Percentiles rank a stretch among this genome's conserved stretches.
Evolutionary conservation across 2,329 filamentous ascomycete species (phyloP).

Genomic region (Colletotrichum lindemuthianum): DNA sequence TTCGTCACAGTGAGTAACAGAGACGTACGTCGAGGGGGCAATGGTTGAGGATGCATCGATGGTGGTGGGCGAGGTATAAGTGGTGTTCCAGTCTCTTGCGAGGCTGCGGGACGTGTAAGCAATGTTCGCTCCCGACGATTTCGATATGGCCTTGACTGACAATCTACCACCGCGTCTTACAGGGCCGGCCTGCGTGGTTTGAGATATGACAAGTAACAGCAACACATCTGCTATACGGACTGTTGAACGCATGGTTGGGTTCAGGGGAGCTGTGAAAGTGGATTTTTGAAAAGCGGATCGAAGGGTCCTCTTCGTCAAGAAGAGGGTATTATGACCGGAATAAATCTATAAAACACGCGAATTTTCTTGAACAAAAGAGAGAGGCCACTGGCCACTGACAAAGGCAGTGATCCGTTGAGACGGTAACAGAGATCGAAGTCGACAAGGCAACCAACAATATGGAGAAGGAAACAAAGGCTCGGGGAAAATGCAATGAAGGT

Average conservation of each 20-base stretch:
- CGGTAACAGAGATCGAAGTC: conserved; percentile 16
- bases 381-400: not conserved
- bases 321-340: conserved; percentile 17
- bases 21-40: conserved; percentile 7
- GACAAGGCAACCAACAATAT: conserved; percentile 13
- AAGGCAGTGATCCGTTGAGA: conserved; percentile 17
- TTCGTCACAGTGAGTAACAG: not conserved
- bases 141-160: conserved; percentile 1
- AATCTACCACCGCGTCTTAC: conserved; percentile 33
- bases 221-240: conserved; percentile 28
- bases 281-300: not conserved
- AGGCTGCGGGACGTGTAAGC: conserved; percentile 5
- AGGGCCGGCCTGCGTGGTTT: conserved; percentile 37
- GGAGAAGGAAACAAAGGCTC: conserved; percentile 15
- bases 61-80: not conserved
- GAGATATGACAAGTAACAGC: conserved; percentile 31
- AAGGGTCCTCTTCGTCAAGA: conserved; percentile 5
- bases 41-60: not conserved
- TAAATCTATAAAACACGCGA: not conserved
- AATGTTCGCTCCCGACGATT: not conserved
- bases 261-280: not conserved
- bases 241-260: conserved; percentile 5
- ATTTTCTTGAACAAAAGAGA: conserved; percentile 14
- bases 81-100: conserved; percentile 24
- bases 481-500: conserved; percentile 18